Evolutionary conservation across 257 asterid genomes (phyloP), one percentile per base, ranked within the genome.

Genomic region (Phtheirospermum japonicum): DNA sequence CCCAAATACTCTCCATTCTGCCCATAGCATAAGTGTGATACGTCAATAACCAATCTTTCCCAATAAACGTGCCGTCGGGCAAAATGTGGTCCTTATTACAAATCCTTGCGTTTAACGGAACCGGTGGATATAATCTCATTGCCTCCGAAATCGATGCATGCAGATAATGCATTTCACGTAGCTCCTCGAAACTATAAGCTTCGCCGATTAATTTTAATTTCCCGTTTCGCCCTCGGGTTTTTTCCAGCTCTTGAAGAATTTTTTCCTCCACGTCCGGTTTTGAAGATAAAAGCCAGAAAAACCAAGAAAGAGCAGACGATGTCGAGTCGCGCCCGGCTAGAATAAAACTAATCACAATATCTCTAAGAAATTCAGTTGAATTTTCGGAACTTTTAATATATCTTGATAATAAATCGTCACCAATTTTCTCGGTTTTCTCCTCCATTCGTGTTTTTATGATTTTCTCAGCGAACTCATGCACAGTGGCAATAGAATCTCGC

Each of bases 311-410:
- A 12, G 95, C 95, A 6, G 97, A 73, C 20, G 97, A 92, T 7
- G 97, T 89, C 8, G 99, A 85, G 52, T 92, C 99, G 0, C 99
- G 74, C 7, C 99, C 99, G 0, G 99, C 99, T 67, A 92, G 66
- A 52, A 92, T 89, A 76, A 89, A 82, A 71, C 97, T 92, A 2
- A 89, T 85, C 18, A 85, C 79, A n/a, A 86, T 83, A 30, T 92
- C 97, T 73, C 99, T 72, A 0, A 92, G 83, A 51, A 74, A 86
- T 7, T 83, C 73, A 10, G 73, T 60, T 23, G 98, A 86, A 52
- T 79, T 73, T 5, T 79, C 81, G 0, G 52, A 45, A n/a, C 20
- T 45, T 9, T 63, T 76, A 0, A 91, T 81, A 71, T 88, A 88
- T 71, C 96, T 74, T 4, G 98, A 86, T 9, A 91, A 14, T 33